Base-by-base conservation (phyloP, 495 filamentous ascomycete genomes). In the Podospora pseudocomata region DNA sequence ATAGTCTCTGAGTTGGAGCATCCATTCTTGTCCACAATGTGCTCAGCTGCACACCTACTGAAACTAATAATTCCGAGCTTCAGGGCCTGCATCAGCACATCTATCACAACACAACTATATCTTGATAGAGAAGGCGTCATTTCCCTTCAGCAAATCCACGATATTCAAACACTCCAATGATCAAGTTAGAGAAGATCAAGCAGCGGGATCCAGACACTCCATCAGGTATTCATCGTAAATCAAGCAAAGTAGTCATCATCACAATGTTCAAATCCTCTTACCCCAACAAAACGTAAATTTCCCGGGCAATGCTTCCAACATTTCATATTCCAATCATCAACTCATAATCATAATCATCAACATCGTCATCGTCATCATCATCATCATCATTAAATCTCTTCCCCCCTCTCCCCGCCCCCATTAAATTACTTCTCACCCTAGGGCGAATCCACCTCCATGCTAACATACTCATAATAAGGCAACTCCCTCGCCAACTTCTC, bases 401-500 rank as follows among this genome's bases (percentile, higher is more conserved):
- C 30, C 30, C 30, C 30, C 30, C 30, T 7, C 30, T 32, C 30
- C 39, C 34, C 39, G 0, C 9, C 7, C 39, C 13, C 39, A 16
- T 49, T 6, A 49, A 49, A 3, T 49, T 4, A 32, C 7, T 32
- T 32, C 30, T 1, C 39, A 23, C 39, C 39, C 15, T 16, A 49
- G 9, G 81, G 76, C 9, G 81, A 83, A 65, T 83, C 81, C 56
- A 84, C 75, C 68, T 85, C 79, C 80, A 83, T 83, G 30, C 67
- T 77, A 44, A 77, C 69, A 62, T 77, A 79, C 39, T 79, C 72
- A 70, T 80, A 86, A 63, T 83, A 84, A 28, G 84, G 84, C 1
- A 85, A 68, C 66, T 85, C 81, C 54, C 79, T 78, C 32, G 81
- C 80, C 59, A 78, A 75, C 6, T 70, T 61, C 70, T 85, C 81